Conservation (phyloP, 192 early-diverging fungal species). For the Coemansia sp. region DNA sequence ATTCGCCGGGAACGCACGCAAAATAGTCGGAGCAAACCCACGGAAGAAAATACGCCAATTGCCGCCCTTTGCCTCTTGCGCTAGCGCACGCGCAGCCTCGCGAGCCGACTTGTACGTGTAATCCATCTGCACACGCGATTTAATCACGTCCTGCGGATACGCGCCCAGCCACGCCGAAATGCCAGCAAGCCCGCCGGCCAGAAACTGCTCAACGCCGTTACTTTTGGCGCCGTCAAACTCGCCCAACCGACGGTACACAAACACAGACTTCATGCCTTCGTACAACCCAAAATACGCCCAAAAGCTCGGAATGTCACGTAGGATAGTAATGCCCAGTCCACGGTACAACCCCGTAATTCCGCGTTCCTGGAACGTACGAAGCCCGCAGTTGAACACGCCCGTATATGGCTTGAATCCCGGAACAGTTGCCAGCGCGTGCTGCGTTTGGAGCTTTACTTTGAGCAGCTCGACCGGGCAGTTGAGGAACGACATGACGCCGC, state of each 20-base stretch:
- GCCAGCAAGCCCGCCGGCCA: constrained; percentile 77
- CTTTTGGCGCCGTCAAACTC: constrained; percentile 49
- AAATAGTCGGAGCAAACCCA: constrained; percentile 54
- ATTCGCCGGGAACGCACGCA: constrained; percentile 69
- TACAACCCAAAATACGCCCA: constrained; percentile 81
- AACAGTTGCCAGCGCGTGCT: constrained; percentile 52
- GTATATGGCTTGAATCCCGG: constrained; percentile 37
- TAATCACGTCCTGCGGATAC: constrained; percentile 86
- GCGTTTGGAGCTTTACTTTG: constrained; percentile 92
- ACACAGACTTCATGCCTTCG: constrained; percentile 72
- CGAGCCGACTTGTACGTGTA: constrained; percentile 57
- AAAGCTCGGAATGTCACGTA: constrained; percentile 72
- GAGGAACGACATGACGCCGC: constrained; percentile 76
- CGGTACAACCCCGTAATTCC: constrained; percentile 68
- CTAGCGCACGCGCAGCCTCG: constrained; percentile 57
- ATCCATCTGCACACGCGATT: constrained; percentile 60
- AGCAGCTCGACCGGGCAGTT: constrained; percentile 92
- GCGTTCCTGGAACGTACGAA: constrained; percentile 66
- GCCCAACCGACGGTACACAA: constrained; percentile 60
- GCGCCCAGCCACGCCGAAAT: constrained; percentile 77
- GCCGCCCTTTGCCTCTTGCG: constrained; percentile 47
- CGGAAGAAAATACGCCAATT: constrained; percentile 52
- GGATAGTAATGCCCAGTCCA: constrained; percentile 75
- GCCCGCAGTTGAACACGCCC: constrained; percentile 48
- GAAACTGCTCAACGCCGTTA: constrained; percentile 64